Evolutionary conservation across 768 basidiomycete species (phyloP).

Genomic region (Calocera viscosa): DNA sequence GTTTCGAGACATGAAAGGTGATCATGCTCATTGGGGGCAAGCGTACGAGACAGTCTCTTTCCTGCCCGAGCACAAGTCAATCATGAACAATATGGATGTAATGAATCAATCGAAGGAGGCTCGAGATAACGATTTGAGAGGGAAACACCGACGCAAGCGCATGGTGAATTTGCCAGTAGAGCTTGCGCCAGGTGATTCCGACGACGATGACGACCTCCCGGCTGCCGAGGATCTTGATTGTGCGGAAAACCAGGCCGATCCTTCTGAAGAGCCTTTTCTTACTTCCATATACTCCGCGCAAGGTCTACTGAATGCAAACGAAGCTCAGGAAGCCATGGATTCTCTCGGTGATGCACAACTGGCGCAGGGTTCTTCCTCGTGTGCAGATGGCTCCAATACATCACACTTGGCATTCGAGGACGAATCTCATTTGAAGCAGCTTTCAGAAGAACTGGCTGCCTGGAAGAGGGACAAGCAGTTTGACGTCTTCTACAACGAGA

Average conservation of each 20-base stretch:
- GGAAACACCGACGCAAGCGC: neutral
- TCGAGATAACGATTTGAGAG: conserved; percentile 24
- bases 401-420: neutral
- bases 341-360: neutral
- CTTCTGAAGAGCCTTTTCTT: no score
- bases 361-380: neutral
- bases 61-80: conserved; percentile 1
- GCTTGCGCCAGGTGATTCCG: neutral
- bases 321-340: neutral
- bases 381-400: neutral
- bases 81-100: conserved; percentile 34
- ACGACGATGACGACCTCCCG: conserved; percentile 1
- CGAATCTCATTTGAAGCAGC: no score
- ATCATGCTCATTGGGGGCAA: conserved; percentile 22
- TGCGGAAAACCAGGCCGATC: no score
- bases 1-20: conserved; percentile 20
- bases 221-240: no score
- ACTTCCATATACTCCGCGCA: neutral
- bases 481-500: no score
- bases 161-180: no score
- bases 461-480: no score
- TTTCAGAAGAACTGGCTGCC: no score
- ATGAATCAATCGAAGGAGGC: conserved; percentile 33
- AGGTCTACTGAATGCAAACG: no score
- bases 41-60: conserved; percentile 20